Percentiles rank a stretch among this genome's conserved stretches.
These are phyloP conservation scores for Phyllosticta capitalensis DNA, from an alignment of 2,329 filamentous ascomycete species.

Conservation along the genomic window DNA sequence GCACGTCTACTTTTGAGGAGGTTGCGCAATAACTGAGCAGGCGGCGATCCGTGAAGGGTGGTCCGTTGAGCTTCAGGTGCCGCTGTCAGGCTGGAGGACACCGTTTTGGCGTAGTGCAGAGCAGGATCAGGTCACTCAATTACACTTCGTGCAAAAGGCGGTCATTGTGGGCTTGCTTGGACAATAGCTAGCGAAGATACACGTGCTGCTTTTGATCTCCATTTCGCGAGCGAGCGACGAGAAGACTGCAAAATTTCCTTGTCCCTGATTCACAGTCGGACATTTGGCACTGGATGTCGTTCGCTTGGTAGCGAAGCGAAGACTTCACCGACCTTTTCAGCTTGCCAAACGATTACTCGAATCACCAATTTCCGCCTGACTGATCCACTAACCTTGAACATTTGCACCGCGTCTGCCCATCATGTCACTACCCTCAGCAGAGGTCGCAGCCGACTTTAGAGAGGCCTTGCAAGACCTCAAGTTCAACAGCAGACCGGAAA, in stretches of 20 bases:
- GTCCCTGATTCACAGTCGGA: slow-evolving; percentile 8
- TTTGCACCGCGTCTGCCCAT: slow-evolving; percentile 30
- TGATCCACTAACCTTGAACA: slow-evolving; percentile 13
- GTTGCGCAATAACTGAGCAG: neutral
- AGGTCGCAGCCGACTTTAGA: slow-evolving; percentile 91
- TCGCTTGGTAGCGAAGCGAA: neutral
- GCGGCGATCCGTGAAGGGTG: neutral
- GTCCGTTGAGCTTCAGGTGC: neutral
- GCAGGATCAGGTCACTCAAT: slow-evolving; percentile 7
- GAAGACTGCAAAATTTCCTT: slow-evolving; percentile 6
- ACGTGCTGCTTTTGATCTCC: slow-evolving; percentile 30
- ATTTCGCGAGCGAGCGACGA: slow-evolving; percentile 29
- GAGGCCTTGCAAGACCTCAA: slow-evolving; percentile 86
- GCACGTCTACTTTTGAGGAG: neutral
- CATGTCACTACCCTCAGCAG: slow-evolving; percentile 62
- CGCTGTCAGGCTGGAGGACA: neutral
- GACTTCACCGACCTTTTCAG: neutral
- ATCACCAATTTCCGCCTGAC: slow-evolving; percentile 12
- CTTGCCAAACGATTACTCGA: slow-evolving; percentile 16
- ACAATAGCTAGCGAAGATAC: slow-evolving; percentile 42
- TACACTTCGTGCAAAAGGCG: slow-evolving; percentile 14
- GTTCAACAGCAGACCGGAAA: slow-evolving; percentile 86
- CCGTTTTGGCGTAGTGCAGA: slow-evolving; percentile 8
- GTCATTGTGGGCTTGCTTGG: slow-evolving; percentile 21
- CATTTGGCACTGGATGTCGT: slow-evolving; percentile 3